Evolutionary conservation across 2,329 filamentous ascomycete genomes (phyloP).

Genomic region (Incumbomyces lentus): DNA sequence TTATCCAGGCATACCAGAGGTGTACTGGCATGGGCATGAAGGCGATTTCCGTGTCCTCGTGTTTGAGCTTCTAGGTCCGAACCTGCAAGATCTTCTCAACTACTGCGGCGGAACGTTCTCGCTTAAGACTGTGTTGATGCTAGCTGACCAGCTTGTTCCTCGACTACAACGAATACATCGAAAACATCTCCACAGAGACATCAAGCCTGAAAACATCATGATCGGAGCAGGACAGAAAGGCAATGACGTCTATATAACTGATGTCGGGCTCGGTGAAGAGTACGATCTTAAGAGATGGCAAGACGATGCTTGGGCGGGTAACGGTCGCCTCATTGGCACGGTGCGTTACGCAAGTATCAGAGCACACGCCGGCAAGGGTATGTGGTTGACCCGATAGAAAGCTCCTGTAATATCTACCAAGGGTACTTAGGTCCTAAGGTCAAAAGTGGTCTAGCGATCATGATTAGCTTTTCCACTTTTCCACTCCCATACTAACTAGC

Average conservation of each 20-base stretch:
- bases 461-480: too few relatives aligned
- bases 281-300: too few relatives aligned
- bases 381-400: slow-evolving; percentile 11
- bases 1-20: slow-evolving; percentile 14
- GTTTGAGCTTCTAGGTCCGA: slow-evolving; percentile 22
- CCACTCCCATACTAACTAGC: too few relatives aligned
- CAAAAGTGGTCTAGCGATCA: too few relatives aligned
- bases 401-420: too few relatives aligned
- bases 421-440: too few relatives aligned
- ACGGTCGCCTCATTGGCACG: slow-evolving; percentile 19
- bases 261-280: too few relatives aligned
- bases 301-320: too few relatives aligned
- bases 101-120: slow-evolving; percentile 23
- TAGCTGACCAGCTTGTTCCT: slow-evolving; percentile 23
- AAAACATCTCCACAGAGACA: slow-evolving; percentile 21
- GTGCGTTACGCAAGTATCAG: slow-evolving; percentile 21
- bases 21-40: slow-evolving; percentile 13
- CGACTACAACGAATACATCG: slow-evolving; percentile 22
- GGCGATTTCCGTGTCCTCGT: slow-evolving; percentile 14
- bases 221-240: slow-evolving; percentile 20
- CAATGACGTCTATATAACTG: slow-evolving; percentile 23
- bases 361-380: slow-evolving; percentile 16
- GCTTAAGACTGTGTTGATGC: slow-evolving; percentile 24
- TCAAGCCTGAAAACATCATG: slow-evolving; percentile 26
- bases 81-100: slow-evolving; percentile 24